phyloP scores from a whole-genome alignment of 177 flowering plant species.

The Tripterygium wilfordii region DNA sequence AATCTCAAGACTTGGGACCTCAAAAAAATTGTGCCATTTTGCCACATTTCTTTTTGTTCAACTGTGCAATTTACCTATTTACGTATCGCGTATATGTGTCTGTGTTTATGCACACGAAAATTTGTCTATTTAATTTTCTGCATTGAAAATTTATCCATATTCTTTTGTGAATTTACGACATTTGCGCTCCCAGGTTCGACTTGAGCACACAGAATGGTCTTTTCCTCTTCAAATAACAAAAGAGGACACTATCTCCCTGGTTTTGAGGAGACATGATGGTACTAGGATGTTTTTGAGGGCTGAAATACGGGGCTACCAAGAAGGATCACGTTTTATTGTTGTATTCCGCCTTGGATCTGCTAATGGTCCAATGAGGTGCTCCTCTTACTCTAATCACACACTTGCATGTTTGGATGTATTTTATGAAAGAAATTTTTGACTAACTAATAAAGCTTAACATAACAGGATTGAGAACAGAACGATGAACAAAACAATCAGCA shows the following conservation, averaged over 20 bases:
- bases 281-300: slow-evolving; percentile 49
- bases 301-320: slow-evolving; percentile 96
- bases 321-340: slow-evolving; percentile 89
- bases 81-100: no score
- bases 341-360: slow-evolving; percentile 84
- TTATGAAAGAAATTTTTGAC: neutral
- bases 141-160: no score
- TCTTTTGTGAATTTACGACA: no score
- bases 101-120: no score
- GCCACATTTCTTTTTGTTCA: no score
- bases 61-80: no score
- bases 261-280: slow-evolving; percentile 53
- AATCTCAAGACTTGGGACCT: no score
- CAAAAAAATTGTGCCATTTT: no score
- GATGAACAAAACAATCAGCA: slow-evolving; percentile 32
- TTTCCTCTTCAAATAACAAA: slow-evolving; percentile 69
- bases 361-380: slow-evolving; percentile 71
- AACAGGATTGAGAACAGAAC: slow-evolving; percentile 90
- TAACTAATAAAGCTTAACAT: slow-evolving; percentile 1
- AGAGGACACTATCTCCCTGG: slow-evolving; percentile 74
- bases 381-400: neutral
- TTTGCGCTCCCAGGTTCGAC: slow-evolving; percentile 43
- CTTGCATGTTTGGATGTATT: neutral
- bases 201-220: slow-evolving; percentile 86
- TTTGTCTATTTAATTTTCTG: no score